phyloP scores from a whole-genome alignment of 805 yeast genomes.

The Nakazawaea peltata region DNA sequence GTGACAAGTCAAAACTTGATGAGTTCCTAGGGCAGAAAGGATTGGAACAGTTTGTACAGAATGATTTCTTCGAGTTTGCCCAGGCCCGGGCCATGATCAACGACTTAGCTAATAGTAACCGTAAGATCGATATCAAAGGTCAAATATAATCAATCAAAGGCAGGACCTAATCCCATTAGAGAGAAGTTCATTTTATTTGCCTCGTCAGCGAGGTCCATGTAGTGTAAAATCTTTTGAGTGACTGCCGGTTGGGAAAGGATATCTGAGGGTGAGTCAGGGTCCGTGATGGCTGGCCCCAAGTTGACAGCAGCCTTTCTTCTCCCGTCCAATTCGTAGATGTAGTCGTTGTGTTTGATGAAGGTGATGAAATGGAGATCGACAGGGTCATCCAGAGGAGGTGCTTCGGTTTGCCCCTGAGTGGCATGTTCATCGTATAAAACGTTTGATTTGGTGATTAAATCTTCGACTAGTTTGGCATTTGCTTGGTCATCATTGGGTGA shows the following conservation, averaged over 20 bases:
- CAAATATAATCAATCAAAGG: conserved; percentile 53
- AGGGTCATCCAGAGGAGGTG: conserved; percentile 48
- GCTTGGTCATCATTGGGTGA: conserved; percentile 3
- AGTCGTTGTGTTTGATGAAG: conserved; percentile 49
- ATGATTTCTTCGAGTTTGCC: conserved; percentile 17
- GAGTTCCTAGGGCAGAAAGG: conserved; percentile 34
- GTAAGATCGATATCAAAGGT: conserved; percentile 83
- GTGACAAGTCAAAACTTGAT: conserved; percentile 25
- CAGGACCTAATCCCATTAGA: conserved; percentile 66
- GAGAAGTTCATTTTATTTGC: conserved; percentile 59
- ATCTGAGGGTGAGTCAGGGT: conserved; percentile 26
- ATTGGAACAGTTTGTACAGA: conserved; percentile 23
- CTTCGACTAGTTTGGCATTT: conserved; percentile 12
- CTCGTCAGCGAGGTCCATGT: conserved; percentile 56
- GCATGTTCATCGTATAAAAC: conserved; percentile 35
- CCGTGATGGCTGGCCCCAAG: conserved; percentile 31
- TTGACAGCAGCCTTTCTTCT: conserved; percentile 70
- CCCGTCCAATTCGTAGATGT: conserved; percentile 83
- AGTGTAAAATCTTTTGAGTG: conserved; percentile 50
- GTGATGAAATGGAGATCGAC: conserved; percentile 73
- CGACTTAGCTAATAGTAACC: conserved; percentile 26
- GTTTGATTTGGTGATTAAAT: conserved; percentile 19
- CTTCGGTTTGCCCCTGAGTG: conserved; percentile 54
- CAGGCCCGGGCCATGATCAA: conserved; percentile 16
- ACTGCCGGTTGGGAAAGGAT: conserved; percentile 47